Percentiles rank a stretch among this genome's conserved stretches.
phyloP scores from a whole-genome alignment of 1,139 yeast species.

The Taiozyma sp. region DNA sequence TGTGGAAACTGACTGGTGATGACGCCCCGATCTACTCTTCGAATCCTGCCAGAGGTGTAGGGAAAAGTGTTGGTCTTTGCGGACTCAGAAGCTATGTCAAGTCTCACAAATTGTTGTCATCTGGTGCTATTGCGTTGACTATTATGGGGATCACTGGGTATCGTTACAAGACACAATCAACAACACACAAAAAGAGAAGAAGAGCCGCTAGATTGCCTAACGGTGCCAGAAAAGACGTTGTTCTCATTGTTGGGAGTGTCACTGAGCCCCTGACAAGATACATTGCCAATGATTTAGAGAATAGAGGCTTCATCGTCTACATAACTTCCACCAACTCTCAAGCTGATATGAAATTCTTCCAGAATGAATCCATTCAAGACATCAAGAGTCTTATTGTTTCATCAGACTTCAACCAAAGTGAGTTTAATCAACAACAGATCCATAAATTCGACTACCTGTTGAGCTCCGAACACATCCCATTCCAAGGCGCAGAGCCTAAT shows the following conservation, averaged over 20 bases:
- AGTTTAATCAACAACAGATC: conserved; percentile 35
- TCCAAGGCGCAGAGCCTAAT: conserved; percentile 42
- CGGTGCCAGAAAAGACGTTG: conserved; percentile 74
- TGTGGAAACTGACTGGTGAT: neutral
- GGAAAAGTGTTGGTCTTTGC: neutral
- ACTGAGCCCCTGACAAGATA: conserved; percentile 69
- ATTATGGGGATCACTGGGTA: neutral
- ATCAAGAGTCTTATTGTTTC: conserved; percentile 51
- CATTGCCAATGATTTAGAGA: conserved; percentile 69
- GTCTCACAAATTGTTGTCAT: neutral
- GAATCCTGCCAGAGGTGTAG: neutral
- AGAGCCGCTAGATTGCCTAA: conserved; percentile 59
- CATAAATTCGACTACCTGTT: conserved; percentile 37
- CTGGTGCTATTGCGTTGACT: neutral
- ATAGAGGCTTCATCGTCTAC: conserved; percentile 77
- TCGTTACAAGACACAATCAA: neutral
- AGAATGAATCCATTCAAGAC: conserved; percentile 47
- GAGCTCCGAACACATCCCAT: conserved; percentile 28
- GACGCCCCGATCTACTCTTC: neutral
- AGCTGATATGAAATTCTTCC: conserved; percentile 56
- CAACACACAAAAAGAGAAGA: conserved; percentile 29
- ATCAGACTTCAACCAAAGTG: conserved; percentile 33
- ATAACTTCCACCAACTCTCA: conserved; percentile 60
- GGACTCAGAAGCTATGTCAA: neutral
- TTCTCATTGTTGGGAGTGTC: conserved; percentile 73